Conservation (phyloP, 345 rosid species). For the Cardamine occulta region DNA sequence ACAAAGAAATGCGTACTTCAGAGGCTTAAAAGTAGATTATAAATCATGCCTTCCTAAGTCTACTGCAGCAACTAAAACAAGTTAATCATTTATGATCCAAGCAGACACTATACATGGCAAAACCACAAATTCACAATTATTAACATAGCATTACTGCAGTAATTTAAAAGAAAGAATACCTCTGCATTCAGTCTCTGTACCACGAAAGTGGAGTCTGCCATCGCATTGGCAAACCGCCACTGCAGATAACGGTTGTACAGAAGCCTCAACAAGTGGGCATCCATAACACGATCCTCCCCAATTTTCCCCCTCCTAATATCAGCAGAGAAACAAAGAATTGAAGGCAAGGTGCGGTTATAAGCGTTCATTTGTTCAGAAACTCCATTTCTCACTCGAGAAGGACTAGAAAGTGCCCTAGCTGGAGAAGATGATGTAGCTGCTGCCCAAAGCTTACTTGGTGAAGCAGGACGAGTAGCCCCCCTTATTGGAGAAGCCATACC, state of each 20-base stretch:
- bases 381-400: slow-evolving; percentile 64
- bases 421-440: slow-evolving; percentile 58
- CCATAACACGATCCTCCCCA: slow-evolving; percentile 71
- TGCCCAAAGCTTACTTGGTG: slow-evolving; percentile 83
- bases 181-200: slow-evolving; percentile 68
- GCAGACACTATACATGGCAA: not conserved
- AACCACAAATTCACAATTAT: not conserved
- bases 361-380: slow-evolving; percentile 50
- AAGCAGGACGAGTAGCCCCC: slow-evolving; percentile 67
- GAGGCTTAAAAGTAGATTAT: slow-evolving; percentile 1
- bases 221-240: slow-evolving; percentile 88
- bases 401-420: slow-evolving; percentile 69
- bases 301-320: slow-evolving; percentile 86
- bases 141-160: not conserved
- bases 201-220: slow-evolving; percentile 71
- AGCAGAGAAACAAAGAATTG: slow-evolving; percentile 85
- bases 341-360: slow-evolving; percentile 60
- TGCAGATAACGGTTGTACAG: slow-evolving; percentile 75
- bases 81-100: not conserved
- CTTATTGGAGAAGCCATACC: slow-evolving; percentile 64
- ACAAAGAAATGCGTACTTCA: not conserved
- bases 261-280: slow-evolving; percentile 89
- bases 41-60: not conserved
- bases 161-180: slow-evolving; percentile 53
- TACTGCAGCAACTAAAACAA: slow-evolving; percentile 14